These are phyloP conservation scores for Naganishia liquefaciens DNA, from an alignment of 1,284 basidiomycete species.

Conservation along the genomic window DNA sequence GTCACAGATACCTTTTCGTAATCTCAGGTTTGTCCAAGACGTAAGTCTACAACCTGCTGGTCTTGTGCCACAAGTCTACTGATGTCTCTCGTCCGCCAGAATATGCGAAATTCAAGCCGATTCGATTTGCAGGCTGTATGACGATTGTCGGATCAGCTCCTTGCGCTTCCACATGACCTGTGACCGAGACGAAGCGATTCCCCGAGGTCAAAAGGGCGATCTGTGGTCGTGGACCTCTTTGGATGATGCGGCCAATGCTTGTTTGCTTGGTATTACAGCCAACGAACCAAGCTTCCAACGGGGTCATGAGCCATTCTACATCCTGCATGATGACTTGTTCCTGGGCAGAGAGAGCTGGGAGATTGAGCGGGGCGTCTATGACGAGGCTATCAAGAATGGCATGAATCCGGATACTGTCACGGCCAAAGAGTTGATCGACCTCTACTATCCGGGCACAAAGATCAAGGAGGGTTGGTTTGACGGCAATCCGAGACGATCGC, in stretches of 20 bases:
- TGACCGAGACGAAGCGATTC: slow-evolving; percentile 24
- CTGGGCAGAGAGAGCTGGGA: slow-evolving; percentile 25
- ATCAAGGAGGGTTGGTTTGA: slow-evolving; percentile 40
- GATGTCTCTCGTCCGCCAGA: slow-evolving; percentile 28
- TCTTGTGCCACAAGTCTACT: not conserved
- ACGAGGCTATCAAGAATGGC: slow-evolving; percentile 37
- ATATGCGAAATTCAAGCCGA: slow-evolving; percentile 52
- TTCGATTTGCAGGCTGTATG: slow-evolving; percentile 43
- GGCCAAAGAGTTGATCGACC: slow-evolving; percentile 39
- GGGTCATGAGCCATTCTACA: slow-evolving; percentile 53
- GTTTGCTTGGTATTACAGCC: slow-evolving; percentile 44
- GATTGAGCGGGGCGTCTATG: slow-evolving; percentile 29
- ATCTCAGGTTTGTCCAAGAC: slow-evolving; percentile 46
- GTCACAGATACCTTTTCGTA: not conserved
- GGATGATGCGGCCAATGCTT: slow-evolving; percentile 44
- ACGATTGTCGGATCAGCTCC: slow-evolving; percentile 47
- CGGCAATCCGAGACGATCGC: slow-evolving; percentile 37
- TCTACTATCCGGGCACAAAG: slow-evolving; percentile 39
- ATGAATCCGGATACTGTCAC: slow-evolving; percentile 34
- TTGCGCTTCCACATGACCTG: slow-evolving; percentile 49
- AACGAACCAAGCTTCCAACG: slow-evolving; percentile 38
- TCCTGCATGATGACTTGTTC: slow-evolving; percentile 37
- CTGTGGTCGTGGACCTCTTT: slow-evolving; percentile 48
- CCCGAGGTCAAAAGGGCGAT: slow-evolving; percentile 35
- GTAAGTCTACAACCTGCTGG: slow-evolving; percentile 33